A percentile compares a stretch with the other conserved stretches of the same genome.
Evolutionary conservation across 306 rosid genomes (phyloP).

Genomic region (Ormosia emarginata): DNA sequence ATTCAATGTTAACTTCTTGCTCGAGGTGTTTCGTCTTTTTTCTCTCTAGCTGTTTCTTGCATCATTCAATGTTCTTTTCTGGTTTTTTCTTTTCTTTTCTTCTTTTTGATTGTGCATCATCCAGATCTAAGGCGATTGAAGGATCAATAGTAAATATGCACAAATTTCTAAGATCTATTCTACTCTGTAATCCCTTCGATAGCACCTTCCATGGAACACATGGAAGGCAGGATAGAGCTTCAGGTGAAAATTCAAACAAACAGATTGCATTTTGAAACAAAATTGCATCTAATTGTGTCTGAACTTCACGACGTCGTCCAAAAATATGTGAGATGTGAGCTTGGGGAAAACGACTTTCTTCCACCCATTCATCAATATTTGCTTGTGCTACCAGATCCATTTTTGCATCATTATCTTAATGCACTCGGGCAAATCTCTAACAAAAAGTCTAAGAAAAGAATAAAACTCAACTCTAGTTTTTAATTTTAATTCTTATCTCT

Average conservation of each 20-base stretch:
- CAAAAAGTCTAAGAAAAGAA: conserved; percentile 24
- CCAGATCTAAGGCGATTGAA: conserved; percentile 76
- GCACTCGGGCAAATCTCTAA: conserved; percentile 52
- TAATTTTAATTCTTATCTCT: no score
- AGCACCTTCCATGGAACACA: conserved; percentile 74
- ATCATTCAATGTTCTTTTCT: no score
- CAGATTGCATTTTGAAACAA: conserved; percentile 67
- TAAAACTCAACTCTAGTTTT: no score
- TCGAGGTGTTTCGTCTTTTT: no score
- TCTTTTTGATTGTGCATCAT: conserved; percentile 69
- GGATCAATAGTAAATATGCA: conserved; percentile 88
- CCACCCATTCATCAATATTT: conserved; percentile 62
- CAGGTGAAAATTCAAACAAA: conserved; percentile 58
- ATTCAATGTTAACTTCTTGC: no score
- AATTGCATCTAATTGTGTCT: conserved; percentile 72
- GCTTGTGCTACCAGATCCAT: conserved; percentile 67
- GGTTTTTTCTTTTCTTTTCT: no score
- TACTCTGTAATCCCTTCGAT: conserved; percentile 46
- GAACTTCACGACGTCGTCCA: conserved; percentile 64
- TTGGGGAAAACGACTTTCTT: conserved; percentile 57
- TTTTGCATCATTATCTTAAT: conserved; percentile 56
- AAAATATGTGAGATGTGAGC: conserved; percentile 58
- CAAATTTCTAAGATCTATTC: conserved; percentile 73
- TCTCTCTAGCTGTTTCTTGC: no score
- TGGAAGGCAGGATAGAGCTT: conserved; percentile 61